phyloP scores from a whole-genome alignment of 305 asterid genomes.

The Rubia balearica region DNA sequence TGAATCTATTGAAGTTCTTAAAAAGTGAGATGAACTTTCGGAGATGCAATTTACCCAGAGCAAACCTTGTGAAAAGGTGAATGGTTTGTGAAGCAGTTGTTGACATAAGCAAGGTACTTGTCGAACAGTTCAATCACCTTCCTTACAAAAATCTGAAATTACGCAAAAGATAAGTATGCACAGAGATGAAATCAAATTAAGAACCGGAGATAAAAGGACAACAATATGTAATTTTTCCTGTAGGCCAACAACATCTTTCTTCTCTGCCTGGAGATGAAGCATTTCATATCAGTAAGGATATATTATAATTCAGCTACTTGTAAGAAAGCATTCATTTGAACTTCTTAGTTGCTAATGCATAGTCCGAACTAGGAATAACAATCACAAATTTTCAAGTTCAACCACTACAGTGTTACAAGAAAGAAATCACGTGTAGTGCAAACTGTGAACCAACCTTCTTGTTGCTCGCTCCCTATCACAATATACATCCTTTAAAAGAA shows the following conservation, averaged over 20 bases:
- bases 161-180: constrained; percentile 17
- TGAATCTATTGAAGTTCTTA: too few species aligned
- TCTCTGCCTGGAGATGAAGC: constrained; percentile 59
- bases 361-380: not conserved
- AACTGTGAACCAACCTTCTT: constrained; percentile 52
- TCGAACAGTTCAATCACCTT: constrained; percentile 91
- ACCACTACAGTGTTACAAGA: not conserved
- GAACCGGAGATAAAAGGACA: constrained; percentile 9
- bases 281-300: constrained; percentile 9
- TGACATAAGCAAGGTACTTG: constrained; percentile 87
- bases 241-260: constrained; percentile 76
- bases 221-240: constrained; percentile 67
- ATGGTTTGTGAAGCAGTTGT: constrained; percentile 73
- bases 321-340: not conserved
- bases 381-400: not conserved
- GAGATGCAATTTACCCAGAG: constrained; percentile 17
- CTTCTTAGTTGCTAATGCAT: not conserved
- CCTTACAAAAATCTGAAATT: constrained; percentile 70
- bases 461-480: constrained; percentile 43
- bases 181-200: constrained; percentile 14
- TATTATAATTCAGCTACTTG: not conserved
- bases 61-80: constrained; percentile 93
- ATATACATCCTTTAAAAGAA: too few species aligned
- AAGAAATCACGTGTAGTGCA: not conserved
- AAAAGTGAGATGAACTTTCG: not conserved